Conservation (phyloP, 192 early-diverging fungal genomes). For the Kickxella alabastrina region DNA sequence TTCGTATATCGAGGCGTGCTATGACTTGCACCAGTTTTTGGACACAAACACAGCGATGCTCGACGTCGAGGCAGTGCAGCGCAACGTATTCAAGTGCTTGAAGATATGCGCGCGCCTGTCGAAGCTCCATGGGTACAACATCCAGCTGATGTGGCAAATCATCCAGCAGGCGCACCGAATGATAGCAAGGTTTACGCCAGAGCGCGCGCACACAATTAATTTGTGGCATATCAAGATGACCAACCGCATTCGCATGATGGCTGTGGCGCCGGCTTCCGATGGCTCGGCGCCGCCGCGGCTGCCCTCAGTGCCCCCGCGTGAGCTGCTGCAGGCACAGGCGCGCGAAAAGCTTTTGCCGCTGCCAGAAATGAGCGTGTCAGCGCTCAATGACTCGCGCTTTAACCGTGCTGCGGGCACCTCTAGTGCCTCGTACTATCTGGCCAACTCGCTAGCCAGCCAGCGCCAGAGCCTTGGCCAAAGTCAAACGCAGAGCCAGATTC, state of each 20-base stretch:
- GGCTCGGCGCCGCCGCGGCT: slow-evolving; percentile 44
- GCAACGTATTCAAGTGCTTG: slow-evolving; percentile 49
- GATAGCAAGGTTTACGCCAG: slow-evolving; percentile 20
- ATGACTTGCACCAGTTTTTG: slow-evolving; percentile 37
- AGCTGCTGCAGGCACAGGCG: slow-evolving; percentile 24
- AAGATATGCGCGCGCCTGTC: slow-evolving; percentile 50
- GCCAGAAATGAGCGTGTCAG: slow-evolving; percentile 26
- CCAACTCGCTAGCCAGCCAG: slow-evolving; percentile 17
- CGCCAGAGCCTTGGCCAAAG: background rate
- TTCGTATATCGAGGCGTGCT: slow-evolving; percentile 46
- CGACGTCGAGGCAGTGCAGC: slow-evolving; percentile 29
- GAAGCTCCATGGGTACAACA: slow-evolving; percentile 47
- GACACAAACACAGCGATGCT: slow-evolving; percentile 7
- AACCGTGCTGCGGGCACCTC: slow-evolving; percentile 24
- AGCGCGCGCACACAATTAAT: slow-evolving; percentile 26
- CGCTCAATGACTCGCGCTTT: slow-evolving; percentile 29
- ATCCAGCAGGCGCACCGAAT: slow-evolving; percentile 34
- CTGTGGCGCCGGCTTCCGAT: slow-evolving; percentile 39
- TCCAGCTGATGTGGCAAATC: slow-evolving; percentile 51
- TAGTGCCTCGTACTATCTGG: slow-evolving; percentile 34
- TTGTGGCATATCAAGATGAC: slow-evolving; percentile 41
- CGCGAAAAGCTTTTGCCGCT: slow-evolving; percentile 37
- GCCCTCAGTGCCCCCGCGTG: slow-evolving; percentile 34
- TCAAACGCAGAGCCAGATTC: background rate
- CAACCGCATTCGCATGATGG: slow-evolving; percentile 46